Conservation (phyloP, 225 moss, liverwort and hornwort genomes). For the Bryoerythrophyllum caledonicum region DNA sequence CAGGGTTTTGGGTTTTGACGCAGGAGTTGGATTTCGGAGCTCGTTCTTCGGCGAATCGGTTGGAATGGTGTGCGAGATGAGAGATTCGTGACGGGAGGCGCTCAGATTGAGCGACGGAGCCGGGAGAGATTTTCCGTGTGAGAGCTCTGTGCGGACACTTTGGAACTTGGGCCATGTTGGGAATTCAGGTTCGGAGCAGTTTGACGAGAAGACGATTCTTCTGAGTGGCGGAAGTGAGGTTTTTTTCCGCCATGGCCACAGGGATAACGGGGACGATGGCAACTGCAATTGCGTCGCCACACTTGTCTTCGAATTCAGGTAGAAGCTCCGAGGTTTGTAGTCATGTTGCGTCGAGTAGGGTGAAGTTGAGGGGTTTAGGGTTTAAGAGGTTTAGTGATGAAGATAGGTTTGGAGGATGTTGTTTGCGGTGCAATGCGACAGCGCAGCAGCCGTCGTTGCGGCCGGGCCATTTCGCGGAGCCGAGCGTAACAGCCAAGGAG, state of each 20-base stretch:
- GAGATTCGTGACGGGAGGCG: neutral
- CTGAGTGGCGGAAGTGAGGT: no score
- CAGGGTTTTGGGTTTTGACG: neutral
- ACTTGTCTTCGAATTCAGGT: neutral
- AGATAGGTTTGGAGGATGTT: neutral
- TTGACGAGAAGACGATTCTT: neutral
- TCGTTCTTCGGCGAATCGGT: neutral
- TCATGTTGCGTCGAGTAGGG: neutral
- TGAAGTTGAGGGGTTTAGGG: slow-evolving; percentile 27
- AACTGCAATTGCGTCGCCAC: slow-evolving; percentile 4
- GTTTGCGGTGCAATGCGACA: neutral
- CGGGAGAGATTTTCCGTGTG: neutral
- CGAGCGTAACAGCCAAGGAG: slow-evolving; percentile 43
- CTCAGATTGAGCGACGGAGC: neutral
- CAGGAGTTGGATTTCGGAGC: neutral
- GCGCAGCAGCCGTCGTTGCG: slow-evolving; percentile 9
- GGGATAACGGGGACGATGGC: slow-evolving; percentile 20
- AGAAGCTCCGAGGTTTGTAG: neutral
- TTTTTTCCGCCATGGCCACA: neutral
- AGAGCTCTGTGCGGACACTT: neutral
- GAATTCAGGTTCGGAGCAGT: neutral
- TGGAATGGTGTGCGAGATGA: neutral
- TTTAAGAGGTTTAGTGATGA: slow-evolving; percentile 15
- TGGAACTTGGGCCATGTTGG: slow-evolving; percentile 3
- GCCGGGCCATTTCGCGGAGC: slow-evolving; percentile 54